Percentiles rank a stretch among this genome's conserved stretches.
phyloP scores from a whole-genome alignment of 768 basidiomycete genomes.

The Hygrophoropsis aurantiaca region DNA sequence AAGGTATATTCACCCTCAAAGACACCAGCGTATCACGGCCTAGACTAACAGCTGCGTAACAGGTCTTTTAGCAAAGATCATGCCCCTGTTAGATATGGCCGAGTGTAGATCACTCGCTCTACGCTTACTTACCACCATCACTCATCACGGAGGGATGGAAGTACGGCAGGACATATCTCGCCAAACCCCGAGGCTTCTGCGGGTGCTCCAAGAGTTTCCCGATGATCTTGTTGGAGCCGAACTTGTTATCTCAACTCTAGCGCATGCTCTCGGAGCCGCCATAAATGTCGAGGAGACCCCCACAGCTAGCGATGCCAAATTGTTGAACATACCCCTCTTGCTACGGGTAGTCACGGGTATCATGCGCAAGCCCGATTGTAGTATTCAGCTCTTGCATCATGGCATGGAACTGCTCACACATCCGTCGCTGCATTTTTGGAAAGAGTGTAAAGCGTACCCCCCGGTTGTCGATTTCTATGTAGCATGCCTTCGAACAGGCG shows the following conservation, averaged over 20 bases:
- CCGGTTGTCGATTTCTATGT: slow-evolving; percentile 51
- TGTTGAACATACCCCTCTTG: slow-evolving; percentile 44
- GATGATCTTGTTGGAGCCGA: slow-evolving; percentile 52
- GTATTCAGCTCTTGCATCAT: slow-evolving; percentile 49
- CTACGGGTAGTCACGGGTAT: slow-evolving; percentile 42
- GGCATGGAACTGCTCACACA: slow-evolving; percentile 46
- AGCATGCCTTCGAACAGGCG: slow-evolving; percentile 53
- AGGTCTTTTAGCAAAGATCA: slow-evolving; percentile 59
- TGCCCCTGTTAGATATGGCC: slow-evolving; percentile 51
- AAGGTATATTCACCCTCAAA: slow-evolving; percentile 37
- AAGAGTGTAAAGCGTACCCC: slow-evolving; percentile 44
- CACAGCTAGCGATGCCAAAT: slow-evolving; percentile 36
- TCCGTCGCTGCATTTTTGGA: slow-evolving; percentile 43
- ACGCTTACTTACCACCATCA: slow-evolving; percentile 55
- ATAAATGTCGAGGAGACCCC: slow-evolving; percentile 39
- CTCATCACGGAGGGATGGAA: slow-evolving; percentile 56
- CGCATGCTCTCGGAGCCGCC: slow-evolving; percentile 50
- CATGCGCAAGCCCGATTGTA: slow-evolving; percentile 42
- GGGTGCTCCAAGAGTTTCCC: slow-evolving; percentile 47
- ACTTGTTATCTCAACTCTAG: slow-evolving; percentile 48
- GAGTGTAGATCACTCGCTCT: slow-evolving; percentile 53
- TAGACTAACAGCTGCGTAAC: neutral
- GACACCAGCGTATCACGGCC: neutral
- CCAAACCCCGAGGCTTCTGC: slow-evolving; percentile 40
- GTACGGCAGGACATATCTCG: slow-evolving; percentile 52